Evolutionary conservation across 1,284 basidiomycete genomes (phyloP).

Genomic region (Boletus sp.): DNA sequence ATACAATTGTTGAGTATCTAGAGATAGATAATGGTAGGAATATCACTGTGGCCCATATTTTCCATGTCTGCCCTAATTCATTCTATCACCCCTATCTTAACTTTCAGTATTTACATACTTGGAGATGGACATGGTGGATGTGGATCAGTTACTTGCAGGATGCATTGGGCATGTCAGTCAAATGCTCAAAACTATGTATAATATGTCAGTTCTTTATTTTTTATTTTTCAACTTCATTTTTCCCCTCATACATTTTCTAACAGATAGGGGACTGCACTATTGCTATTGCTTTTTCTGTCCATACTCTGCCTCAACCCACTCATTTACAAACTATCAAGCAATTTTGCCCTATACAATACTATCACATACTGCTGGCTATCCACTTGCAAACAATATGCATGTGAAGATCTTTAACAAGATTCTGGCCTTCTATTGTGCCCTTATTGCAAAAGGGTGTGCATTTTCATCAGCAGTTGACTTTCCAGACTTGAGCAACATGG

Average conservation of each 20-base stretch:
- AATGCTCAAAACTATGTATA: neutral
- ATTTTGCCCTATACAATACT: too few relatives aligned
- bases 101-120: constrained; percentile 3
- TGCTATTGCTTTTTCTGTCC: neutral
- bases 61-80: too few relatives aligned
- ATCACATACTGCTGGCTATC: too few relatives aligned
- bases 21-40: too few relatives aligned
- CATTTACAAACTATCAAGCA: neutral
- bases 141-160: neutral
- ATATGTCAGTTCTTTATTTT: too few relatives aligned
- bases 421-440: constrained; percentile 7
- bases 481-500: too few relatives aligned
- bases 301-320: rapidly evolving
- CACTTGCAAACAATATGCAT: neutral
- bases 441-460: constrained; percentile 2
- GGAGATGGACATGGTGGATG: neutral
- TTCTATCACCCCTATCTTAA: neutral
- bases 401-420: constrained; percentile 7
- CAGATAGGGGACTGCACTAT: neutral
- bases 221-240: too few relatives aligned
- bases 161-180: neutral
- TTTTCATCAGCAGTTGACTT: neutral
- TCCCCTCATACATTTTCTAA: neutral
- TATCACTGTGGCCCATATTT: too few relatives aligned
- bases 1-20: too few relatives aligned